Base-by-base conservation (phyloP, 2,329 filamentous ascomycete genomes). In the Colletotrichum liriopes region DNA sequence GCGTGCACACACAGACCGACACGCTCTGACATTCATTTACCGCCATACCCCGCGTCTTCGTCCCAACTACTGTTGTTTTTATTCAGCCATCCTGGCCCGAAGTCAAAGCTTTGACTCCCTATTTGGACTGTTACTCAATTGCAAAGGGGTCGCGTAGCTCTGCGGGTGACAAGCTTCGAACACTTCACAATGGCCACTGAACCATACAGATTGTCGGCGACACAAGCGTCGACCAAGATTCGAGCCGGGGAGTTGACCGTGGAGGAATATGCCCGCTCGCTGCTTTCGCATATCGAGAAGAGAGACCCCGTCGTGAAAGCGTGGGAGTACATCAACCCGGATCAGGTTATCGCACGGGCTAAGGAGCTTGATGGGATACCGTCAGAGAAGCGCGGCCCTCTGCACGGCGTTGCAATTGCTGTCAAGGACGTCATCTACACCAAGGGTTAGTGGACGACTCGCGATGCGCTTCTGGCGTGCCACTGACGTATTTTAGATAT, bases 371-470 rank as follows among this genome's bases (percentile, higher is more conserved):
- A 91, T 75, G 73, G 79, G 32, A 74, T 90, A 2, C 86, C 88
- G 0, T 54, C 74, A 0, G 81, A 83, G 1, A 74, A 87, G 67
- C 81, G 89, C 66, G 89, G 89, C 0, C 87, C 86, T 0, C 78
- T 92, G 0, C 89, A 91, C 75, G 89, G 89, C 1, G 77, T 91
- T 8, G 84, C 87, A 0, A 79, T 92, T n/a, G 90, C 83, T 0
- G 82, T 91, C 14, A 91, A 91, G 76, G 90, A 92, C 81, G 83
- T 91, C 3, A 88, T 91, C 74, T 84, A 84, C 75, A 91, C 86
- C 0, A 88, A 87, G 78, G 86, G 86, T 85, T 68, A 12, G 59
- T 37, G 8, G 35, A 0, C 20, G 26, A 6, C 35, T 12, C 12
- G 5, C 23, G 18, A 51, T 23, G 20, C 8, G 32, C 29, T 39